Evolutionary conservation across 2,329 filamentous ascomycete species (phyloP).

Genomic region (Epichloe glyceriae): DNA sequence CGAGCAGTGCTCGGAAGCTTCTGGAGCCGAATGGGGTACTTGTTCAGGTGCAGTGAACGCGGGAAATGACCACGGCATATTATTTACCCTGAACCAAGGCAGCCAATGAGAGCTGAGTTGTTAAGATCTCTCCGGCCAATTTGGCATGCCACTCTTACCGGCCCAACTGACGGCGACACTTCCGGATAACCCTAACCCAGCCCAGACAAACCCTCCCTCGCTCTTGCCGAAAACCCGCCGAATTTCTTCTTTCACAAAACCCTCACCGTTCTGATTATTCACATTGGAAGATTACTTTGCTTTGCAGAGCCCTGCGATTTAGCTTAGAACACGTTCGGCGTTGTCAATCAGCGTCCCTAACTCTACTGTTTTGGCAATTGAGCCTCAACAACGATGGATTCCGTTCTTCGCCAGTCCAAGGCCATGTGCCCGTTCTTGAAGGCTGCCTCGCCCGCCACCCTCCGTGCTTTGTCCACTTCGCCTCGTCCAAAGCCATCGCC

Average conservation of each 20-base stretch:
- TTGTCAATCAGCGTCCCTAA: neutral
- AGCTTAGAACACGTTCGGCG: neutral
- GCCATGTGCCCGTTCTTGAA: slow-evolving; percentile 95
- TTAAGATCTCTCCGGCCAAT: too few relatives aligned
- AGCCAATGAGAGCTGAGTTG: neutral
- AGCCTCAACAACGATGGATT: slow-evolving; percentile 55
- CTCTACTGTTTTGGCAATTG: neutral
- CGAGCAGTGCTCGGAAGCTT: neutral
- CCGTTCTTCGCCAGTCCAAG: slow-evolving; percentile 87
- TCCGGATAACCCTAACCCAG: neutral
- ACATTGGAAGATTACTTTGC: neutral
- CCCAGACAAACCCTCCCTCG: neutral
- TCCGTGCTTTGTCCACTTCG: slow-evolving; percentile 76
- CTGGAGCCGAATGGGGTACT: neutral
- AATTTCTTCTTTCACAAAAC: neutral
- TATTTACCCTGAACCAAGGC: neutral
- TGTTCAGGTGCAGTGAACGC: too few relatives aligned
- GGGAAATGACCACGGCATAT: neutral
- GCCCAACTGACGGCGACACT: neutral
- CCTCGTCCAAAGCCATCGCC: slow-evolving; percentile 53
- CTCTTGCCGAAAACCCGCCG: neutral
- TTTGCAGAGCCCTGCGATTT: slow-evolving; percentile 1
- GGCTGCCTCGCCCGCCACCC: slow-evolving; percentile 80
- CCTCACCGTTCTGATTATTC: neutral
- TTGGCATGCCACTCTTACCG: neutral